phyloP scores from a whole-genome alignment of 2,329 filamentous ascomycete genomes.

The Hymenoscyphus scutula region DNA sequence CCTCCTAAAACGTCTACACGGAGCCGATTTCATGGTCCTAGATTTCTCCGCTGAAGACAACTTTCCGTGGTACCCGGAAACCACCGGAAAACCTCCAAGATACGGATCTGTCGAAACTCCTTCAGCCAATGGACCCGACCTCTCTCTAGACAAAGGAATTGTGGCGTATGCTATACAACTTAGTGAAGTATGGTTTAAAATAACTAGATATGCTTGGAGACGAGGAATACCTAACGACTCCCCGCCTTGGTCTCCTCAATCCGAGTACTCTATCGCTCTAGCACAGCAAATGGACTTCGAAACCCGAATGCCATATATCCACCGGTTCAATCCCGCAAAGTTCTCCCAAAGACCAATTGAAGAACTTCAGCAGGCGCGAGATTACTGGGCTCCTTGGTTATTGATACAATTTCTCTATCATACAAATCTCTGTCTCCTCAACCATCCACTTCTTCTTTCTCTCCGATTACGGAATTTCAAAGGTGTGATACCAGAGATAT shows the following conservation, averaged over 20 bases:
- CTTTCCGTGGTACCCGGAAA: conserved; percentile 41
- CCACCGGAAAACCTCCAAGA: conserved; percentile 31
- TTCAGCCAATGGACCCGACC: conserved; percentile 21
- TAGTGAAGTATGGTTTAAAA: conserved; percentile 48
- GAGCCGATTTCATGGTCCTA: conserved; percentile 40
- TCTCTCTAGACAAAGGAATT: conserved; percentile 40
- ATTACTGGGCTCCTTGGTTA: conserved; percentile 54
- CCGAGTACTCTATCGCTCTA: conserved; percentile 50
- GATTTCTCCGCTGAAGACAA: conserved; percentile 39
- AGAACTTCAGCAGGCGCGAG: conserved; percentile 44
- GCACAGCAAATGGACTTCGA: conserved; percentile 51
- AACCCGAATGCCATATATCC: conserved; percentile 48
- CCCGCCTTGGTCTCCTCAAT: conserved; percentile 49
- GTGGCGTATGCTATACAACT: conserved; percentile 46
- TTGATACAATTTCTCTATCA: conserved; percentile 53
- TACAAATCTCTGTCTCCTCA: conserved; percentile 51
- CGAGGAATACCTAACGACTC: conserved; percentile 44
- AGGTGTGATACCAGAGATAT: conserved; percentile 51
- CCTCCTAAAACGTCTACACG: conserved; percentile 36
- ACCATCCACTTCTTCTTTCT: conserved; percentile 53
- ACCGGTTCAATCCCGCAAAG: conserved; percentile 50
- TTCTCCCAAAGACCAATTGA: conserved; percentile 43
- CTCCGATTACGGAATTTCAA: conserved; percentile 52
- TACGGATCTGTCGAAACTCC: conserved; percentile 5
- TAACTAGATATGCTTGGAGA: conserved; percentile 46